A percentile compares a stretch with the other conserved stretches of the same genome.
Conservation (phyloP, 2,329 filamentous ascomycete species). For the Pseudodiploospora longispora region DNA sequence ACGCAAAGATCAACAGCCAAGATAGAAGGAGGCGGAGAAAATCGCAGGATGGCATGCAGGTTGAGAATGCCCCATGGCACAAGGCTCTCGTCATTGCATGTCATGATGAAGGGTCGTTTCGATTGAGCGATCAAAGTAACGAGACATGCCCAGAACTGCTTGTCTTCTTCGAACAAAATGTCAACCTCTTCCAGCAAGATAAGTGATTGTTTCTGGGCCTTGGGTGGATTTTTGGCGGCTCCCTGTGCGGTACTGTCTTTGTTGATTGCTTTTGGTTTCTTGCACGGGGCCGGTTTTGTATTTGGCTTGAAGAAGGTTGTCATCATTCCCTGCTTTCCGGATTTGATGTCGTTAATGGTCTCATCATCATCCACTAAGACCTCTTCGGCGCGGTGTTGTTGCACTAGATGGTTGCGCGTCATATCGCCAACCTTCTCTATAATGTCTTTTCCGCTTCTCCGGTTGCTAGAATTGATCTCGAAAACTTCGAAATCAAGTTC, state of each 20-base stretch:
- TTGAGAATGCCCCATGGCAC: constrained; percentile 66
- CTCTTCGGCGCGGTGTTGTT: constrained; percentile 32
- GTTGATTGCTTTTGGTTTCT: constrained; percentile 9
- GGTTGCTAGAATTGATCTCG: constrained; percentile 79
- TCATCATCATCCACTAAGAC: constrained; percentile 20
- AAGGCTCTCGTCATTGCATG: constrained; percentile 86
- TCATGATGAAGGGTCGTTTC: constrained; percentile 87
- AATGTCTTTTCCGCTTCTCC: constrained; percentile 82
- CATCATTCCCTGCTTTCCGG: constrained; percentile 70
- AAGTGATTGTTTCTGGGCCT: constrained; percentile 79
- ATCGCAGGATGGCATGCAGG: constrained; percentile 79
- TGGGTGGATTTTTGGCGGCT: constrained; percentile 22
- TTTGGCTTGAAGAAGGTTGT: constrained; percentile 69
- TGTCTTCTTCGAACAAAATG: constrained; percentile 89
- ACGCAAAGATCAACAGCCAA: constrained; percentile 74
- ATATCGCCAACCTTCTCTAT: constrained; percentile 91
- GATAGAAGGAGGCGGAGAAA: constrained; percentile 56
- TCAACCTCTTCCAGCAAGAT: constrained; percentile 94
- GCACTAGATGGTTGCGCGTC: constrained; percentile 88
- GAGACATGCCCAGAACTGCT: constrained; percentile 85
- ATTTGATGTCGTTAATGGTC: constrained; percentile 46
- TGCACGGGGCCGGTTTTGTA: constrained; percentile 16
- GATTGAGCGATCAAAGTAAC: constrained; percentile 71
- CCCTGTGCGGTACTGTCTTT: constrained; percentile 15
- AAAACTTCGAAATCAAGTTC: constrained; percentile 92